Evolutionary conservation across 2,329 filamentous ascomycete species (phyloP), one percentile per base, ranked within the genome.

Genomic region (Ambrosiella cleistominuta): DNA sequence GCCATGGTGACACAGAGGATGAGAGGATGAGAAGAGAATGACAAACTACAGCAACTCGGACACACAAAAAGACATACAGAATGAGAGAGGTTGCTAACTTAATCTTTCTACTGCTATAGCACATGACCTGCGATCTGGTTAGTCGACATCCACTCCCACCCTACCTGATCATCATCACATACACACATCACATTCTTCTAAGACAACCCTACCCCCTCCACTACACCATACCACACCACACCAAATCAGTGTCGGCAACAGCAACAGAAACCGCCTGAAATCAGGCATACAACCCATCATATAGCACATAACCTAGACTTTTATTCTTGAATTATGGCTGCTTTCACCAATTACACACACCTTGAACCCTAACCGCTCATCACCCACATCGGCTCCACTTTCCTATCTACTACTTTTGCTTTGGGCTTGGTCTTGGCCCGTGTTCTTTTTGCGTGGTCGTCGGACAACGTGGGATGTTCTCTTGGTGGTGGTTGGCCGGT

Each of bases 81-180:
- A 27, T 27, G 27, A 27, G 27, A 27, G 27, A 27, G 62, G 67
- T 65, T 54, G 12, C 15, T 54, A 42, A 54, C 61, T 60, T 56
- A 42, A 63, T 42, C 61, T 64, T 61, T 60, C 61, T 57, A n/a
- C n/a, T 17, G 4, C 11, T 47, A 53, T 59, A 89, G 85, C 87
- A 91, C 80, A 91, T 91, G 86, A 91, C 86, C 69, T 91, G 87
- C 77, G 86, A 91, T 78, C 83, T 87, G 74, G 86, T 89, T 85
- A 76, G 83, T 81, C 62, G 62, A 54, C 63, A 59, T 57, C 63
- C 58, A 62, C 61, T 58, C 59, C 55, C 61, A 60, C 15, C 57
- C 8, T 19, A 13, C 3, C n/a, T 47, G n/a, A 13, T 47, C 13
- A 17, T n/a, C 4, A 11, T 47, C 44, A 13, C n/a, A 47, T 13